A percentile compares a stretch with the other conserved stretches of the same genome.
Conservation (phyloP, 371 early-diverging fungal genomes). For the Capillidium heterosporum region DNA sequence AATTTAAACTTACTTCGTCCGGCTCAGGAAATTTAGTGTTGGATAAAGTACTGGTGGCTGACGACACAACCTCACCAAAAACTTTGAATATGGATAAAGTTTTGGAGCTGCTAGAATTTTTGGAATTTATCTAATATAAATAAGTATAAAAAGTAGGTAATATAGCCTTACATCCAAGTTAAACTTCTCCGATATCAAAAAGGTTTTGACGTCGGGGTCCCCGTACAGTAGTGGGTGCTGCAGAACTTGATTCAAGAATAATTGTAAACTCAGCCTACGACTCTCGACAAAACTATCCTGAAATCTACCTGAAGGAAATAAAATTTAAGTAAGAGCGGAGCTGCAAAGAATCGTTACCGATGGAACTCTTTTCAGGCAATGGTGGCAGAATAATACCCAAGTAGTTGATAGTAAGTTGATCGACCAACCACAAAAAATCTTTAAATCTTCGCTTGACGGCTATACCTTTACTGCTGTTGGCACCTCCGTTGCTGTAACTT, state of each 20-base stretch:
- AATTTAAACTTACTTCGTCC: slow-evolving; percentile 17
- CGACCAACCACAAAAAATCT: slow-evolving; percentile 89
- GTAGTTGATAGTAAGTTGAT: slow-evolving; percentile 54
- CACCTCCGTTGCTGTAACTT: too few relatives aligned
- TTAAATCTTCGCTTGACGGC: slow-evolving; percentile 42
- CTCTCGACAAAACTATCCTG: slow-evolving; percentile 89
- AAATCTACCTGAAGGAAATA: slow-evolving; percentile 53
- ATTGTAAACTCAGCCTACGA: slow-evolving; percentile 65
- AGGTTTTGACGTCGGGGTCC: slow-evolving; percentile 66
- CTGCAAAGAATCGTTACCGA: slow-evolving; percentile 21
- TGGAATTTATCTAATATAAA: slow-evolving; percentile 1
- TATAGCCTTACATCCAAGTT: slow-evolving; percentile 27
- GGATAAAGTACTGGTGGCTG: slow-evolving; percentile 16
- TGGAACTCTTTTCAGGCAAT: slow-evolving; percentile 81
- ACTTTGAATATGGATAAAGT: slow-evolving; percentile 26
- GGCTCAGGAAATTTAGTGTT: slow-evolving; percentile 25
- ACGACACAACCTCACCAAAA: slow-evolving; percentile 26
- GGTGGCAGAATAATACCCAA: slow-evolving; percentile 88
- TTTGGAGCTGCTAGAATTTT: slow-evolving; percentile 10
- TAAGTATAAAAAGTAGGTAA: background rate
- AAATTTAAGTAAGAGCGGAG: background rate
- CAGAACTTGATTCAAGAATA: slow-evolving; percentile 59
- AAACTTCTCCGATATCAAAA: slow-evolving; percentile 78
- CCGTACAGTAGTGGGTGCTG: slow-evolving; percentile 68
- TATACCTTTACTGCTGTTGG: background rate